Conservation (phyloP, 805 yeast species). For the Sugiyamaella lignohabitans region DNA sequence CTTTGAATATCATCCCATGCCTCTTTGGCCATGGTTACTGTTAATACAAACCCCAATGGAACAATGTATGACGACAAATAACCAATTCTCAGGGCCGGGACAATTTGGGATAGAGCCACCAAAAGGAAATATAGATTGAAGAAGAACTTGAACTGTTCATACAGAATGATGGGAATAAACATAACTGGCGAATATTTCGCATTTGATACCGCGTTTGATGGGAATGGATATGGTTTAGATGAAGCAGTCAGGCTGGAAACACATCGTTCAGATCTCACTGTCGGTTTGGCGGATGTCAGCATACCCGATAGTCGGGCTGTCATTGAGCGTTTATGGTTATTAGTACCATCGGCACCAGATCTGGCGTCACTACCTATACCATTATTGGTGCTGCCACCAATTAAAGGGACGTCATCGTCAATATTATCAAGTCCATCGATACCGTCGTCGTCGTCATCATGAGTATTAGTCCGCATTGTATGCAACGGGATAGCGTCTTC, state of each 20-base stretch:
- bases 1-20: slow-evolving; percentile 91
- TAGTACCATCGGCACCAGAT: not conserved
- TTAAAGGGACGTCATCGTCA: not conserved
- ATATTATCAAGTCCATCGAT: not conserved
- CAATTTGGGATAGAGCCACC: slow-evolving; percentile 88
- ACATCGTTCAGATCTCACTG: not conserved
- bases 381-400: not conserved
- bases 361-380: not conserved
- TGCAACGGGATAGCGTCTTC: not conserved
- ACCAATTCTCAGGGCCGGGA: slow-evolving; percentile 88
- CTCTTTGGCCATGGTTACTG: slow-evolving; percentile 92
- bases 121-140: slow-evolving; percentile 86
- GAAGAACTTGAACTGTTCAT: slow-evolving; percentile 95
- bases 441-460: not conserved
- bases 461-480: not conserved
- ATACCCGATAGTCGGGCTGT: not conserved
- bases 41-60: slow-evolving; percentile 86
- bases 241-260: slow-evolving; percentile 7
- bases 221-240: slow-evolving; percentile 20
- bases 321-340: too few relatives aligned
- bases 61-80: slow-evolving; percentile 88
- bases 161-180: slow-evolving; percentile 80
- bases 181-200: slow-evolving; percentile 89
- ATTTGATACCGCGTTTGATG: slow-evolving; percentile 81
- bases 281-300: slow-evolving; percentile 3